phyloP scores from a whole-genome alignment of 805 yeast species.

The Yarrowia bubula region DNA sequence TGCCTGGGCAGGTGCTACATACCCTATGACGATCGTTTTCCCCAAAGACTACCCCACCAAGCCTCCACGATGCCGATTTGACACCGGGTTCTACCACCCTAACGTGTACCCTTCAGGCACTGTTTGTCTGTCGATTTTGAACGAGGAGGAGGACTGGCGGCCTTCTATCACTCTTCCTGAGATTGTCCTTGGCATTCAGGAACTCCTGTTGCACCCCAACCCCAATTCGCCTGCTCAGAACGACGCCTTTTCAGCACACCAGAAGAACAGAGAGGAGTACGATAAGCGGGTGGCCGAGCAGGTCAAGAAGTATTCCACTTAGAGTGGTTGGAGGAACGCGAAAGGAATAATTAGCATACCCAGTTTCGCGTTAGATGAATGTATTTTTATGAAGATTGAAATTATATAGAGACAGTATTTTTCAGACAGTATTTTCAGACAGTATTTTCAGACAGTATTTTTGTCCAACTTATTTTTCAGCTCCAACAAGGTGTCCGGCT shows the following conservation, averaged over 20 bases:
- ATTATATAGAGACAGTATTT: too few relatives aligned
- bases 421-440: too few relatives aligned
- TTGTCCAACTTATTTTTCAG: too few relatives aligned
- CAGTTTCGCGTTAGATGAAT: too few relatives aligned
- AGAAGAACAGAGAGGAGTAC: conserved; percentile 64
- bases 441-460: too few relatives aligned
- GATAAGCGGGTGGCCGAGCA: conserved; percentile 78
- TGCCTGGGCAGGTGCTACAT: conserved; percentile 86
- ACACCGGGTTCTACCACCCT: conserved; percentile 91
- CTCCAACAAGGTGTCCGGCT: too few relatives aligned
- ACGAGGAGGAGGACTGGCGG: conserved; percentile 97
- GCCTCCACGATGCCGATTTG: conserved; percentile 92
- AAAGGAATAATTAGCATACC: too few relatives aligned
- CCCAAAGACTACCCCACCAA: conserved; percentile 91
- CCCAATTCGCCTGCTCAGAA: conserved; percentile 97
- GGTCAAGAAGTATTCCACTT: conserved; percentile 61
- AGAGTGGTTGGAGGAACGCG: background rate
- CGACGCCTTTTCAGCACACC: conserved; percentile 72
- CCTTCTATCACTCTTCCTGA: conserved; percentile 93
- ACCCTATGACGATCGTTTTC: conserved; percentile 76
- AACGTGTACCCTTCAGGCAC: conserved; percentile 98
- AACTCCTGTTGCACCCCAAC: conserved; percentile 83
- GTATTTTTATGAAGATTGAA: too few relatives aligned
- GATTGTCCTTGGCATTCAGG: conserved; percentile 88
- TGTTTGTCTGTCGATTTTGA: conserved; percentile 84